phyloP scores from a whole-genome alignment of 352 stramenopile species.

The Phytophthora ramorum region DNA sequence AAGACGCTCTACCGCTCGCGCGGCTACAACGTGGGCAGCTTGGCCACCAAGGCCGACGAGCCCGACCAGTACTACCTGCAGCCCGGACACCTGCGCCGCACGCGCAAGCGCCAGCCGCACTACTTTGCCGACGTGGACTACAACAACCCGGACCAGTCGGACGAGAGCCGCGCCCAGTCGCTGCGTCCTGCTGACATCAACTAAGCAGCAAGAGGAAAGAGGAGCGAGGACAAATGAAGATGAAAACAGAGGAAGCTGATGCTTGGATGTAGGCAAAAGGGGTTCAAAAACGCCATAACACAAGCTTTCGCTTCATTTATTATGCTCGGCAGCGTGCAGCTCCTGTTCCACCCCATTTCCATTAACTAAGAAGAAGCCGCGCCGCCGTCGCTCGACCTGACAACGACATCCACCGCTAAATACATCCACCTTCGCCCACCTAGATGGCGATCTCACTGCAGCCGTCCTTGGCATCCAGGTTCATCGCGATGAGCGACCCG shows the following conservation, averaged over 20 bases:
- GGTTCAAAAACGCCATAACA: slow-evolving; percentile 22
- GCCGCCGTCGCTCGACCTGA: slow-evolving; percentile 13
- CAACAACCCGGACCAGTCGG: slow-evolving; percentile 72
- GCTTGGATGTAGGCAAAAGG: neutral
- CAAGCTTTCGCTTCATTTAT: slow-evolving; percentile 41
- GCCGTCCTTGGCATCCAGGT: slow-evolving; percentile 40
- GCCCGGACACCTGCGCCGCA: slow-evolving; percentile 72
- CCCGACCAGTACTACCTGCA: slow-evolving; percentile 89
- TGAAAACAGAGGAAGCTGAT: slow-evolving; percentile 6
- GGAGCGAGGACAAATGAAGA: slow-evolving; percentile 2
- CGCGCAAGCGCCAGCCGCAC: slow-evolving; percentile 64
- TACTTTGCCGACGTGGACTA: slow-evolving; percentile 85
- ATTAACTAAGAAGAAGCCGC: slow-evolving; percentile 27
- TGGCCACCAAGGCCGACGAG: slow-evolving; percentile 63
- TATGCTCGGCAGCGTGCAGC: slow-evolving; percentile 24
- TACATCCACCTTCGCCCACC: slow-evolving; percentile 23
- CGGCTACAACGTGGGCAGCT: slow-evolving; percentile 81
- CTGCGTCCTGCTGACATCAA: slow-evolving; percentile 71
- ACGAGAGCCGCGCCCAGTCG: slow-evolving; percentile 48
- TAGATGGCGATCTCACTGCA: slow-evolving; percentile 51
- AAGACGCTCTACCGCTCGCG: slow-evolving; percentile 80
- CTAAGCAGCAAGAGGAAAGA: slow-evolving; percentile 37
- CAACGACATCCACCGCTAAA: slow-evolving; percentile 38
- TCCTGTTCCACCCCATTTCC: slow-evolving; percentile 8
- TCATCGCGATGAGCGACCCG: slow-evolving; percentile 49